Percentiles rank a stretch among this genome's conserved stretches.
phyloP scores from a whole-genome alignment of 768 basidiomycete genomes.

The Pisolithus microcarpus region DNA sequence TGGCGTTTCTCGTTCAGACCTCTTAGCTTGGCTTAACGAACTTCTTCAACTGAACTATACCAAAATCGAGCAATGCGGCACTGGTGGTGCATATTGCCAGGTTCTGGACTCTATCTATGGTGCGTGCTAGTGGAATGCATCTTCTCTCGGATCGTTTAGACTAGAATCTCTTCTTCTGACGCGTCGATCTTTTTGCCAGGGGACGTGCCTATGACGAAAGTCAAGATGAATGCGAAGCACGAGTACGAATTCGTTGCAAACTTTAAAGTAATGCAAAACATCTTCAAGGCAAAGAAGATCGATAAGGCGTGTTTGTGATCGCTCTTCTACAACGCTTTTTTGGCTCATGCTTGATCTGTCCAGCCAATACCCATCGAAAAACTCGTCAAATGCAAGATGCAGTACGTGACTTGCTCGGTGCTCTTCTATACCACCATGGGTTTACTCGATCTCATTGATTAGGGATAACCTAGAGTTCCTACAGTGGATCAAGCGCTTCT shows the following conservation, averaged over 20 bases:
- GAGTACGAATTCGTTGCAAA: conserved; percentile 95
- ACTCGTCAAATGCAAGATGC: conserved; percentile 98
- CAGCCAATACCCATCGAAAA: conserved; percentile 94
- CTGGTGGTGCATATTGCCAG: conserved; percentile 91
- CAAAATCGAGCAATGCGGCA: conserved; percentile 88
- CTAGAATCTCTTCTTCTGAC: conserved; percentile 5
- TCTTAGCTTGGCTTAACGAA: conserved; percentile 91
- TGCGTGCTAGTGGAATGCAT: conserved; percentile 30
- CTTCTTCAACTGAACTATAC: conserved; percentile 86
- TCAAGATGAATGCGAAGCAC: conserved; percentile 94
- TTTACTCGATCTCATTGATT: conserved; percentile 6
- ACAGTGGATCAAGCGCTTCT: conserved; percentile 95
- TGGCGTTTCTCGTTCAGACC: conserved; percentile 72
- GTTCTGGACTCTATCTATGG: conserved; percentile 92
- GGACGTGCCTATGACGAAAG: conserved; percentile 83
- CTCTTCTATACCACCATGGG: background rate
- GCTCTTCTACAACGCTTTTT: background rate
- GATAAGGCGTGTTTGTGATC: conserved; percentile 62
- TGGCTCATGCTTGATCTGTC: conserved; percentile 3
- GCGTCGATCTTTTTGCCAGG: conserved; percentile 37
- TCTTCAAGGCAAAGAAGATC: conserved; percentile 88
- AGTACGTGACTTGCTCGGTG: conserved; percentile 46
- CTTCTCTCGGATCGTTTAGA: conserved; percentile 13
- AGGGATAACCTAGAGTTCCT: conserved; percentile 98
- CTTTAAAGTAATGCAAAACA: conserved; percentile 90